Evolutionary conservation across 2,329 filamentous ascomycete species (phyloP).

Genomic region (Fusarium mundagurra): DNA sequence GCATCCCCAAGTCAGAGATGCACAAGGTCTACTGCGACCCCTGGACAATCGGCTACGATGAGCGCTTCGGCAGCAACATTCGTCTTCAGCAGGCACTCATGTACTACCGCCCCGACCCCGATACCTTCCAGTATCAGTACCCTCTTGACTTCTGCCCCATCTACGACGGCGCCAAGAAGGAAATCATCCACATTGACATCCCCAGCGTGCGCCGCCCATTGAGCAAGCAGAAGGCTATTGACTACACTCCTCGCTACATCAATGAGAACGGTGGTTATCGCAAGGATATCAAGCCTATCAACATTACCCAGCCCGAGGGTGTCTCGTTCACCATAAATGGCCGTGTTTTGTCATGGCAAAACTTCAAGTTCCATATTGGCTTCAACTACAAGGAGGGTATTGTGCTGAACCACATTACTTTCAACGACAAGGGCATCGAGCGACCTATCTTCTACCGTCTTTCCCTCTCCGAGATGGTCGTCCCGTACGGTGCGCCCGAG

Average conservation of each 20-base stretch:
- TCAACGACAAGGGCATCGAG: slow-evolving; percentile 82
- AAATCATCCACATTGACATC: slow-evolving; percentile 85
- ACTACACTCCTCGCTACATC: slow-evolving; percentile 81
- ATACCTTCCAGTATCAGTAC: slow-evolving; percentile 90
- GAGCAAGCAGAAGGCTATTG: slow-evolving; percentile 75
- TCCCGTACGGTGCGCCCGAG: slow-evolving; percentile 86
- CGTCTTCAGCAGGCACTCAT: slow-evolving; percentile 92
- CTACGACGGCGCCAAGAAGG: slow-evolving; percentile 80
- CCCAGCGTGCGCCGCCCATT: slow-evolving; percentile 80
- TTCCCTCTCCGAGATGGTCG: slow-evolving; percentile 92
- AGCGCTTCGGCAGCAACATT: slow-evolving; percentile 81
- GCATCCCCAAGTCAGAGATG: slow-evolving; percentile 86
- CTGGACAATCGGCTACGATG: slow-evolving; percentile 95
- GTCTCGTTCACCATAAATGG: slow-evolving; percentile 83
- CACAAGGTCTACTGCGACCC: slow-evolving; percentile 96
- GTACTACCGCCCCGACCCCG: slow-evolving; percentile 89
- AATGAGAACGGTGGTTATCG: slow-evolving; percentile 80
- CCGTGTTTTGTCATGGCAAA: slow-evolving; percentile 84
- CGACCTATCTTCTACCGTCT: slow-evolving; percentile 88
- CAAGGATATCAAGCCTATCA: slow-evolving; percentile 83
- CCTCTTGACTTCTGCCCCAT: slow-evolving; percentile 95
- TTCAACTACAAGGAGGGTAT: slow-evolving; percentile 96
- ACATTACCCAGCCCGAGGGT: slow-evolving; percentile 88
- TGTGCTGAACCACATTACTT: slow-evolving; percentile 89
- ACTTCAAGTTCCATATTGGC: slow-evolving; percentile 91